Evolutionary conservation across 345 rosid genomes (phyloP).

Genomic region (Triadica sebifera): DNA sequence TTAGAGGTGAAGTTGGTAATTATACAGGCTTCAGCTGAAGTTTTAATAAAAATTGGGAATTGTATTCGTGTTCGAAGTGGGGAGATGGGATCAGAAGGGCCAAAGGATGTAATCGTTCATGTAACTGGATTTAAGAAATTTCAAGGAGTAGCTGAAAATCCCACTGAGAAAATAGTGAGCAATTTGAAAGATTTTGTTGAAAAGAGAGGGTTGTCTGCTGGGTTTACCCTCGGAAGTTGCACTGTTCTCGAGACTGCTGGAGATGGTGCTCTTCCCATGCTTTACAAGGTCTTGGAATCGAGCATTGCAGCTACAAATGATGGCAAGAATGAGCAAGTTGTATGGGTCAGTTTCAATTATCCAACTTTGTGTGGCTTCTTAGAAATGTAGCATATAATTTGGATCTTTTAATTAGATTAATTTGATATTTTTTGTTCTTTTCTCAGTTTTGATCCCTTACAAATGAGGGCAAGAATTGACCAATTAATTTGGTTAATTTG

Average conservation of each 20-base stretch:
- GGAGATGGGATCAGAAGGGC: slow-evolving; percentile 77
- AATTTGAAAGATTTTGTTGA: slow-evolving; percentile 51
- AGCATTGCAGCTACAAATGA: slow-evolving; percentile 34
- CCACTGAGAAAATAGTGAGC: slow-evolving; percentile 65
- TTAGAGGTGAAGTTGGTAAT: not conserved
- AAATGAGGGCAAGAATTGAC: not conserved
- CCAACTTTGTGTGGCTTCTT: not conserved
- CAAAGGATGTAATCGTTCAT: slow-evolving; percentile 54
- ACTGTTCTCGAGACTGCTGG: slow-evolving; percentile 77
- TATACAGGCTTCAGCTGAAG: slow-evolving; percentile 5
- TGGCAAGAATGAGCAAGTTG: slow-evolving; percentile 39
- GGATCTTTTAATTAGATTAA: not conserved
- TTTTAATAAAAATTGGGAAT: slow-evolving; percentile 37
- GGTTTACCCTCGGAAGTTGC: slow-evolving; percentile 64
- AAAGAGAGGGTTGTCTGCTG: slow-evolving; percentile 57
- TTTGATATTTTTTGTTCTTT: not conserved
- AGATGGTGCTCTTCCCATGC: slow-evolving; percentile 55
- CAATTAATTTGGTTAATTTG: not conserved
- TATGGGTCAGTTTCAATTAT: slow-evolving; percentile 56
- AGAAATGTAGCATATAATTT: not conserved
- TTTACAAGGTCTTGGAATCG: slow-evolving; percentile 57
- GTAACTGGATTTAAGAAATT: slow-evolving; percentile 85
- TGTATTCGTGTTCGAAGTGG: slow-evolving; percentile 26
- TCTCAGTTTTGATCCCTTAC: not conserved
- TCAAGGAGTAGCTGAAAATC: slow-evolving; percentile 68